phyloP scores from a whole-genome alignment of 441 rosid species.

The Gossypium aridum region DNA sequence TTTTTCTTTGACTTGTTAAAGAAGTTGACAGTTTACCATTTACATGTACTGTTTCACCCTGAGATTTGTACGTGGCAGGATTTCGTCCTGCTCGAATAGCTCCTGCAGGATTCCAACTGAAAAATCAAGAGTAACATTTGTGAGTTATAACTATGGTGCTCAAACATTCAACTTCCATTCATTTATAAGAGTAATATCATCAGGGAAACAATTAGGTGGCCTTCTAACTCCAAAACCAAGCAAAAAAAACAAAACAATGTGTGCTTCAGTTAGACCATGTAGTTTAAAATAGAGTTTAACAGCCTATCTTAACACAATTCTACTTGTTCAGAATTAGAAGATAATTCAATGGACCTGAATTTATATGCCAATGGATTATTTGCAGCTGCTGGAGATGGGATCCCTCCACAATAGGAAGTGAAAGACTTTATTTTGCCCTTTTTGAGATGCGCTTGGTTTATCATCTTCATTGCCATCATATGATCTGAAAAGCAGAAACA shows the following conservation, averaged over 20 bases:
- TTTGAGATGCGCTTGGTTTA: constrained; percentile 58
- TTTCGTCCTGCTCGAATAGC: constrained; percentile 69
- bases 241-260: background rate
- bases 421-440: constrained; percentile 82
- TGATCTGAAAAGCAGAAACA: constrained; percentile 50
- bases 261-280: background rate
- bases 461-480: constrained; percentile 98
- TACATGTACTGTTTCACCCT: constrained; percentile 48
- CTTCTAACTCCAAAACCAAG: background rate
- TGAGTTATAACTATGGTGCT: background rate
- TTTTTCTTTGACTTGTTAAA: background rate
- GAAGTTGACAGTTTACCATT: constrained; percentile 45
- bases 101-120: constrained; percentile 97
- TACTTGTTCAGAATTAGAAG: background rate
- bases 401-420: constrained; percentile 90
- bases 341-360: constrained; percentile 54
- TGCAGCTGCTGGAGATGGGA: constrained; percentile 96
- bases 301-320: background rate
- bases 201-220: background rate
- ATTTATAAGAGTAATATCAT: background rate
- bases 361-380: constrained; percentile 88
- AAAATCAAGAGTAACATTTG: constrained; percentile 10
- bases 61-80: constrained; percentile 66
- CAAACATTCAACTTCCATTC: background rate
- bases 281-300: background rate